These are phyloP conservation scores for Zymoseptoria ardabiliae DNA, from an alignment of 2,329 filamentous ascomycete species.

Conservation along the genomic window DNA sequence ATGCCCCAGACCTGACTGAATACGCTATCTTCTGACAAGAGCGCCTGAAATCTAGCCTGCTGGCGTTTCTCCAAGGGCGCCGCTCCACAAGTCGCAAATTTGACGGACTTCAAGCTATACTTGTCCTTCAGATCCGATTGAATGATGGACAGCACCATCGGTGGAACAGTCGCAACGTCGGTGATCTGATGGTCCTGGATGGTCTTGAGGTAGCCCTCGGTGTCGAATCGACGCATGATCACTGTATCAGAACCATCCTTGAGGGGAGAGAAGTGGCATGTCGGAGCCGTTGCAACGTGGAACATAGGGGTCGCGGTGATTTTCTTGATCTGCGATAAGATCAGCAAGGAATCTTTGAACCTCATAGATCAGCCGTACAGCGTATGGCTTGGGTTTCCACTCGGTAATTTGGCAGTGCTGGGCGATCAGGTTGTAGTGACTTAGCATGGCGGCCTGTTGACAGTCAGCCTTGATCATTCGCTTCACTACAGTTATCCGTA, in stretches of 20 bases:
- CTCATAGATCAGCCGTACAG: neutral
- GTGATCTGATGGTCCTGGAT: conserved; percentile 64
- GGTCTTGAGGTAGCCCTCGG: conserved; percentile 47
- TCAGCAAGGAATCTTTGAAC: conserved; percentile 26
- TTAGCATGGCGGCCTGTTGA: conserved; percentile 45
- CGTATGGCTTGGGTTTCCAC: conserved; percentile 24
- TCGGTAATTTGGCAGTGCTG: conserved; percentile 43
- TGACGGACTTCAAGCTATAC: conserved; percentile 64
- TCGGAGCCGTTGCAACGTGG: conserved; percentile 39
- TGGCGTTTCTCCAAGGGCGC: conserved; percentile 70
- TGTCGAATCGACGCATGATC: conserved; percentile 43
- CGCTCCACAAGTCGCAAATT: conserved; percentile 62
- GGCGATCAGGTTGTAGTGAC: conserved; percentile 51
- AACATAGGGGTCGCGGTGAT: conserved; percentile 44
- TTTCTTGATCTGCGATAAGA: neutral
- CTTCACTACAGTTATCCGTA: neutral
- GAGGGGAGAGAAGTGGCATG: conserved; percentile 30
- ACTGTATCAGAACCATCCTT: conserved; percentile 31
- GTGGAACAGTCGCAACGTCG: conserved; percentile 63
- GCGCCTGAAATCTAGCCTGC: conserved; percentile 52
- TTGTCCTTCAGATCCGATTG: conserved; percentile 53
- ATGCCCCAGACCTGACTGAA: conserved; percentile 14
- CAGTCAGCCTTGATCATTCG: neutral
- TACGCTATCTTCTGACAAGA: conserved; percentile 47
- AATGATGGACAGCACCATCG: conserved; percentile 61